Conservation (phyloP, 1,139 yeast genomes). For the Geotrichum carabidarum region DNA sequence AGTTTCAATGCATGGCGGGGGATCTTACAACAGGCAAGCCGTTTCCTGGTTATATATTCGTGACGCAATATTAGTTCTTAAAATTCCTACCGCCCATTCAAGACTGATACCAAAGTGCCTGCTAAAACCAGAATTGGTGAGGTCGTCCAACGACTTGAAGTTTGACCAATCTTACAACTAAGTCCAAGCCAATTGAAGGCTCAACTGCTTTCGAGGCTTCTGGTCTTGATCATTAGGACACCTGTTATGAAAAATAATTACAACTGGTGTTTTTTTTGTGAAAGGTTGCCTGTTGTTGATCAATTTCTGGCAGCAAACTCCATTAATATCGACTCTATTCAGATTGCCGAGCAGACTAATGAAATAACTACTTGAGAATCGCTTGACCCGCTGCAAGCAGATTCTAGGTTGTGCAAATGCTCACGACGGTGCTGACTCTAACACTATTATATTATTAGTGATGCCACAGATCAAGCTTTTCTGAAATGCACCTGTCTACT, state of each 20-base stretch:
- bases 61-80: constrained; percentile 34
- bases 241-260: constrained; percentile 44
- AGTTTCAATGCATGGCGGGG: constrained; percentile 47
- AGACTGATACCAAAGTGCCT: constrained; percentile 46
- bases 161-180: constrained; percentile 53
- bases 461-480: constrained; percentile 47
- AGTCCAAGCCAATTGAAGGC: constrained; percentile 44
- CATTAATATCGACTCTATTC: constrained; percentile 20
- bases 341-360: background rate
- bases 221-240: constrained; percentile 45
- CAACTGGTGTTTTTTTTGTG: constrained; percentile 44
- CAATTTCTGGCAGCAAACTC: constrained; percentile 26
- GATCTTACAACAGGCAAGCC: no score
- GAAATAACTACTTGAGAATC: background rate
- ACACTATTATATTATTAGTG: constrained; percentile 38
- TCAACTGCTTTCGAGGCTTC: constrained; percentile 33
- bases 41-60: constrained; percentile 46
- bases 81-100: constrained; percentile 32
- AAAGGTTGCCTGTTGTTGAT: constrained; percentile 69
- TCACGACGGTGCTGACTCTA: constrained; percentile 29
- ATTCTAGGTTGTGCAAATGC: constrained; percentile 40
- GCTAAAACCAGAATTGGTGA: constrained; percentile 44
- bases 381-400: constrained; percentile 7
- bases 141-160: constrained; percentile 38
- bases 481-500: constrained; percentile 27